phyloP scores from a whole-genome alignment of 2,329 filamentous ascomycete species.

The Beauveria bassiana region DNA sequence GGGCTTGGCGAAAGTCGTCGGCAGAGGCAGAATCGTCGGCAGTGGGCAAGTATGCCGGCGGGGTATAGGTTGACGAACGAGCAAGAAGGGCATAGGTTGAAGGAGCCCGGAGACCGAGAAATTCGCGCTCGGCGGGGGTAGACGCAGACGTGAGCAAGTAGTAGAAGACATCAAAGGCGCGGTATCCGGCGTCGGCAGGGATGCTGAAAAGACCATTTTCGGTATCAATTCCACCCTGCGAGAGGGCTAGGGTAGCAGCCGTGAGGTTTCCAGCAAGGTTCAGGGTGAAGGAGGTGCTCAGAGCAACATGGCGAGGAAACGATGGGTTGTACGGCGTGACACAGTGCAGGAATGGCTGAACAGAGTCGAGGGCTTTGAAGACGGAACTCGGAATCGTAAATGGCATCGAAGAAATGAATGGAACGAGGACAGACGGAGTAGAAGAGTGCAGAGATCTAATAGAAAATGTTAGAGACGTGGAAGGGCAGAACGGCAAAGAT shows the following conservation, averaged over 20 bases:
- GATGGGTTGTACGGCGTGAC: constrained; percentile 89
- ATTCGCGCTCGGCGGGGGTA: constrained; percentile 80
- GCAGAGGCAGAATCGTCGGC: constrained; percentile 88
- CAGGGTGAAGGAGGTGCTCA: constrained; percentile 75
- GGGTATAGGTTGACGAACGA: constrained; percentile 75
- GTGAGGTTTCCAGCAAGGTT: constrained; percentile 73
- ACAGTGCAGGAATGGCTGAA: constrained; percentile 80
- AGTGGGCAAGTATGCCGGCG: constrained; percentile 82
- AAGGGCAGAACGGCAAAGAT: constrained; percentile 12
- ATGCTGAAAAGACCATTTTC: constrained; percentile 71
- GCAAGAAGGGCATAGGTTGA: constrained; percentile 72
- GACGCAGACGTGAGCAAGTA: constrained; percentile 91
- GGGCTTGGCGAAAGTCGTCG: constrained; percentile 79
- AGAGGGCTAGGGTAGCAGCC: constrained; percentile 67
- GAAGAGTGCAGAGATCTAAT: constrained; percentile 79
- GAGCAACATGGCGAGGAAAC: constrained; percentile 67
- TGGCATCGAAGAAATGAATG: constrained; percentile 75
- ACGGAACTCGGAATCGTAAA: constrained; percentile 68
- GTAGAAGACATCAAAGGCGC: constrained; percentile 97
- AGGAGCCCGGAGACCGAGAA: constrained; percentile 69
- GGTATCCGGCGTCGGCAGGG: constrained; percentile 69
- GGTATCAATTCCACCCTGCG: constrained; percentile 83
- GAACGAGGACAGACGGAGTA: constrained; percentile 72
- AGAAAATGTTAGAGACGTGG: background rate
- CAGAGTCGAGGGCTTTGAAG: constrained; percentile 69